Evolutionary conservation across 2,329 filamentous ascomycete genomes (phyloP).

Genomic region (Botrytis hyacinthi): DNA sequence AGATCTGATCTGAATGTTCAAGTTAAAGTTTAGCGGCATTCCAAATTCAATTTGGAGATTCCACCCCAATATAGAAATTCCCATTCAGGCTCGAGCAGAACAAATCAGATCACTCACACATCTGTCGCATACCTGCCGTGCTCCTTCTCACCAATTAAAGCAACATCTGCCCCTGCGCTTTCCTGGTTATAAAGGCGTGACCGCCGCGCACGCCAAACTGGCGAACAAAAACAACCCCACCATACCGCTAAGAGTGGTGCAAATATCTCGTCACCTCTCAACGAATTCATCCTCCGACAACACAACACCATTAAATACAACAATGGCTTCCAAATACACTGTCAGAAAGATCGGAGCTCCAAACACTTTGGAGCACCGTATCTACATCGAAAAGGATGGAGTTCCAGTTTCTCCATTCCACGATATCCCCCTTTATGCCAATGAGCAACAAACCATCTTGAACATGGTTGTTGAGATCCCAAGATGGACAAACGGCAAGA

Average conservation of each 20-base stretch:
- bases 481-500: conserved; percentile 99
- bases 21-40: neutral
- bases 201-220: conserved; percentile 17
- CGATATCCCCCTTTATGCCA: conserved; percentile 97
- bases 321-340: conserved; percentile 56
- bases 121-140: neutral
- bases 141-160: conserved; percentile 10
- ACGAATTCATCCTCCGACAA: conserved; percentile 18
- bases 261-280: conserved; percentile 23
- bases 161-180: neutral
- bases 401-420: conserved; percentile 92
- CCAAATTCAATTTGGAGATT: conserved; percentile 1
- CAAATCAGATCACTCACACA: neutral
- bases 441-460: conserved; percentile 89
- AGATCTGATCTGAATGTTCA: neutral
- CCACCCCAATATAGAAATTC: neutral
- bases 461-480: conserved; percentile 99
- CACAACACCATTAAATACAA: conserved; percentile 22
- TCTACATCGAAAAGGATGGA: conserved; percentile 98
- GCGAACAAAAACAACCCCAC: conserved; percentile 18
- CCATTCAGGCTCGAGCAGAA: neutral
- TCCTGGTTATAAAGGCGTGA: conserved; percentile 14
- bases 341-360: conserved; percentile 84
- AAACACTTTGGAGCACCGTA: conserved; percentile 94
- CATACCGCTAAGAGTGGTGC: conserved; percentile 16